Evolutionary conservation across 2,329 filamentous ascomycete species (phyloP), one percentile per base, ranked within the genome.

Genomic region (Arthrobotrys entomopaga): DNA sequence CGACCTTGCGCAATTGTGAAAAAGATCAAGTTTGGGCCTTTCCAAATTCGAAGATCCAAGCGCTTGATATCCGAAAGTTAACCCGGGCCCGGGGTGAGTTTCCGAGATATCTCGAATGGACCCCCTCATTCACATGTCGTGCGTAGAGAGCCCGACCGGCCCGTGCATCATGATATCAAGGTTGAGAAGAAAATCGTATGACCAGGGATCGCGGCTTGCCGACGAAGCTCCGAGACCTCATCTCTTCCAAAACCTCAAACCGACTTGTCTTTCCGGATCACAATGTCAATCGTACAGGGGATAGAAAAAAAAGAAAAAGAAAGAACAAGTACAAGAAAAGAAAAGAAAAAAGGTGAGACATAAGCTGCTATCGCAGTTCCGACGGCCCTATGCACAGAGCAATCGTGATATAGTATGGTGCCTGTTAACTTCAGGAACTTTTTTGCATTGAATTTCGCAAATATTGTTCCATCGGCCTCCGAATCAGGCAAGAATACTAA

Each of bases 201-300:
- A 34, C 11, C 42, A 29, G 40, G 56, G 56, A 59, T 59, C 22
- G 42, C 56, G 56, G 42, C 38, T 48, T 59, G 42, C 56, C 56
- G 40, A 48, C 56, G 42, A 59, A 59, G 46, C 40, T 59, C 38
- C 40, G 40, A 48, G 56, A 48, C 20, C 40, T 34, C 29, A 34
- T 34, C 29, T 34, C 29, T 34, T 34, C 29, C n/a, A 22, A 13
- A 59, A 59, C 20, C 38, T 34, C 19, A 59, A 59, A 29, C 15
- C 13, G 40, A 43, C 56, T 26, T 29, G 26, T 59, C 56, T 19
- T 59, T 48, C 40, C 56, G 42, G 20, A 20, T 8, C 29, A 34
- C 29, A 34, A 22, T 11, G 3, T 24, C 34, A 42, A 57, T 42
- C 16, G 26, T 10, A 34, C 29, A 34, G 29, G 29, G 29, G 29